These are phyloP conservation scores for Urochloa ruziziensis DNA, from an alignment of 176 grass and related monocot genomes.

Conservation along the genomic window DNA sequence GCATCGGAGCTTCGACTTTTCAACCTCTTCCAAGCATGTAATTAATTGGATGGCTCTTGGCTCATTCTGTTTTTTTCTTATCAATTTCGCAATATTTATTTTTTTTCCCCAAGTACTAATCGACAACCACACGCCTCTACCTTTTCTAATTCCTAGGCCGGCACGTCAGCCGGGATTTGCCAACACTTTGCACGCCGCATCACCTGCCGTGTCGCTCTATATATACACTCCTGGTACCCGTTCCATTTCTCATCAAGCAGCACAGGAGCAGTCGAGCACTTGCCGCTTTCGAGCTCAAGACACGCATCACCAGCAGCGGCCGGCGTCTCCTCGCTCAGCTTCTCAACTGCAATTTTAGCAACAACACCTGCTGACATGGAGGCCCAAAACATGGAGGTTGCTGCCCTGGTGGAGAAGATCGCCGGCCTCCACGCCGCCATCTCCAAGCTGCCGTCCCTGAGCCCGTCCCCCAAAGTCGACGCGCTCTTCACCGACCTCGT, in stretches of 20 bases:
- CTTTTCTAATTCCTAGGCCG: not conserved
- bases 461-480: conserved; percentile 54
- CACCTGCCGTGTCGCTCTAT: not conserved
- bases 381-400: conserved; percentile 42
- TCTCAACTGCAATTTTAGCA: not conserved
- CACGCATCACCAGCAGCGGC: not conserved
- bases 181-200: conserved; percentile 20
- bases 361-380: conserved; percentile 15
- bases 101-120: not conserved
- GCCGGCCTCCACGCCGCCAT: conserved; percentile 46
- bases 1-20: not conserved
- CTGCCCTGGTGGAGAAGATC: conserved; percentile 56
- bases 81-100: no score
- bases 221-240: not conserved
- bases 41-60: not conserved
- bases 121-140: not conserved
- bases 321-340: not conserved
- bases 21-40: not conserved
- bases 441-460: conserved; percentile 51
- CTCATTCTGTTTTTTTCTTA: not conserved
- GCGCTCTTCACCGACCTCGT: conserved; percentile 78
- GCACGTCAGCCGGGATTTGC: not conserved
- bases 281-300: not conserved
- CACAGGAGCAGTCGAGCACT: not conserved
- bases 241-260: conserved; percentile 14